Base-by-base conservation (phyloP, 1,284 basidiomycete species). In the Heterobasidion parviporum region DNA sequence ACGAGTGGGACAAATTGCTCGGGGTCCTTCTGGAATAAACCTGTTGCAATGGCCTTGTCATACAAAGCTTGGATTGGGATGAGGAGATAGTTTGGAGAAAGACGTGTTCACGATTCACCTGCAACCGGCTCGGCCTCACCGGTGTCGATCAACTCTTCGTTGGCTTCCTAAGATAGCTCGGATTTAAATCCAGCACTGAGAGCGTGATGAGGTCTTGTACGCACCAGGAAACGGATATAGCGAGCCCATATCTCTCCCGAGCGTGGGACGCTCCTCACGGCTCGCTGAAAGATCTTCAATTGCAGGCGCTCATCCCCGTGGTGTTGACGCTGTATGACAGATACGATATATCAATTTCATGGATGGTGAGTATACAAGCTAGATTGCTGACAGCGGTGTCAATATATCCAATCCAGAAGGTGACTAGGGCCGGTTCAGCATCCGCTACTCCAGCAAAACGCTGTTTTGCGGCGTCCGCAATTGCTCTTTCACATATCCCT, bases 401-500 rank as follows among this genome's bases (percentile, higher is more conserved):
- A 16, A 79, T 70, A 61, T 89, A 88, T 1, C 79, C 80, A 6
- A 70, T 64, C 87, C 83, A 90, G 63, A 91, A 87, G 15, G 72
- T 62, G 12, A 77, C 72, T 52, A 91, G 65, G 6, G 72, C 75
- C 58, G 79, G 74, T 64, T 89, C 85, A 18, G 82, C 79, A 16
- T 72, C 76, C 7, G 63, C 59, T 59, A 84, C 79, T 0, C 77
- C 79, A 10, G 67, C 60, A 60, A 82, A 81, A 50, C 78, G 71
- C 47, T 76, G 70, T 63, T 72, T 81, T 5, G 83, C 85, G 1
- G 84, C 85, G 60, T 89, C 83, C 2, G 84, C 73, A 49, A 94
- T 82, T 0, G 90, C 85, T 9, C 93, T 81, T 67, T 95, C 92
- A 63, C 87, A 91, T 1, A 93, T 72, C 1, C 75, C 75, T 5